A percentile compares a stretch with the other conserved stretches of the same genome.
These are phyloP conservation scores for Nothomitra cinnamomea DNA, from an alignment of 2,329 filamentous ascomycete genomes.

Conservation along the genomic window DNA sequence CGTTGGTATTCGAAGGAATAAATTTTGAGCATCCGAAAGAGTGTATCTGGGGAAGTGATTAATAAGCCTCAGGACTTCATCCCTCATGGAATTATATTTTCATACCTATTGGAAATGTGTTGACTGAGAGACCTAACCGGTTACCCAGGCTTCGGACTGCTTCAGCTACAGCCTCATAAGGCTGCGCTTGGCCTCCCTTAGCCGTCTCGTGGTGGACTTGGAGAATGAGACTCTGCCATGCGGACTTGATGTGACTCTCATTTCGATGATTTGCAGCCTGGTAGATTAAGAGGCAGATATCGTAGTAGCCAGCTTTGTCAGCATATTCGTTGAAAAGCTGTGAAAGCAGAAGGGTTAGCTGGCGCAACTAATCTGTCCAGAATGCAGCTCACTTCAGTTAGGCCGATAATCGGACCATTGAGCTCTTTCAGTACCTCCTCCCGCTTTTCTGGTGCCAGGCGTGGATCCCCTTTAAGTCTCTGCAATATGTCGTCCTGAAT, in stretches of 20 bases:
- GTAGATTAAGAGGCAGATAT: constrained; percentile 84
- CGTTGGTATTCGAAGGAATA: constrained; percentile 34
- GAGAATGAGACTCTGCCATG: constrained; percentile 70
- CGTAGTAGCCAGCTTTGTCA: constrained; percentile 82
- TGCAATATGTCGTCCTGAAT: constrained; percentile 87
- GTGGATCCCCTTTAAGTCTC: constrained; percentile 53
- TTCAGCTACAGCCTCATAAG: constrained; percentile 32
- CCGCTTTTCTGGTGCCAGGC: constrained; percentile 47
- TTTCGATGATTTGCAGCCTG: constrained; percentile 84
- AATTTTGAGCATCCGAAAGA: constrained; percentile 38
- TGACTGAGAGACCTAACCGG: constrained; percentile 37
- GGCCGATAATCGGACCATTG: constrained; percentile 58
- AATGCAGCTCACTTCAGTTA: constrained; percentile 50
- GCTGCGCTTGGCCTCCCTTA: constrained; percentile 23
- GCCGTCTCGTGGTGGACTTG: constrained; percentile 44
- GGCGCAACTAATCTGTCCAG: not conserved
- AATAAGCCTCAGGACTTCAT: constrained; percentile 9
- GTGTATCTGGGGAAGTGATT: constrained; percentile 18
- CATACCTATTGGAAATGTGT: constrained; percentile 34
- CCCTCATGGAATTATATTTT: not conserved
- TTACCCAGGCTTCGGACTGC: constrained; percentile 39
- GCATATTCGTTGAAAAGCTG: constrained; percentile 88
- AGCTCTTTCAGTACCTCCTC: constrained; percentile 48
- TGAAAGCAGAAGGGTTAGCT: constrained; percentile 8
- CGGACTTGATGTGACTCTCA: constrained; percentile 62